phyloP scores from a whole-genome alignment of 2,329 filamentous ascomycete species.

The Epichloe uncinata region DNA sequence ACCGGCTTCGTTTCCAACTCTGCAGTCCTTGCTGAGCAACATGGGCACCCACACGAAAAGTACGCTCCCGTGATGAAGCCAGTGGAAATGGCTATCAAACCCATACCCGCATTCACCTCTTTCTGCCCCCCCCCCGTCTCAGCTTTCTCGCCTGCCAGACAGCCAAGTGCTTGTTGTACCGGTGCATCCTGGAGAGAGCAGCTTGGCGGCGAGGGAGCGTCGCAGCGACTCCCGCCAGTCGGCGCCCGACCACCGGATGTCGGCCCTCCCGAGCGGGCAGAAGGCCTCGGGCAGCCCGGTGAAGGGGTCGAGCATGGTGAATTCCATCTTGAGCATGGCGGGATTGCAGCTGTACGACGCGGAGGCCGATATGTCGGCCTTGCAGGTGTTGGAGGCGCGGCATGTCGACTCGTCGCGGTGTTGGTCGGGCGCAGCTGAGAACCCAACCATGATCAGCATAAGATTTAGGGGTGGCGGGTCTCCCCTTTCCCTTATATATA shows the following conservation, averaged over 20 bases:
- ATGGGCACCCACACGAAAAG: too few relatives aligned
- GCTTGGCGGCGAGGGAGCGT: conserved; percentile 10
- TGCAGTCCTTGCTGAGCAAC: too few relatives aligned
- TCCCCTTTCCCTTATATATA: too few relatives aligned
- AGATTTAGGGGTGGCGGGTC: too few relatives aligned
- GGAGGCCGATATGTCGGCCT: conserved; percentile 11
- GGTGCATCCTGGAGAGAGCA: conserved; percentile 15
- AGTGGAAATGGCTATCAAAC: too few relatives aligned
- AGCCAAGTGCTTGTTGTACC: conserved; percentile 19
- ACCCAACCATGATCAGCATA: background rate
- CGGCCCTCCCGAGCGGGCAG: conserved; percentile 15
- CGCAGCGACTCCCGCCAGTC: conserved; percentile 13
- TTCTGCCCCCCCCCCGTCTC: background rate
- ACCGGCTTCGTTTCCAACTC: too few relatives aligned
- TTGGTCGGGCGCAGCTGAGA: background rate
- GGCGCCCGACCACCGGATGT: conserved; percentile 13
- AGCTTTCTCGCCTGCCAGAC: conserved; percentile 17
- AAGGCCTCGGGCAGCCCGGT: conserved; percentile 9
- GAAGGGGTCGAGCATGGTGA: conserved; percentile 11
- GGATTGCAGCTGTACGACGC: conserved; percentile 16
- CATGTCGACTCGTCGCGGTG: conserved; percentile 8
- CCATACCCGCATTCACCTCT: too few relatives aligned
- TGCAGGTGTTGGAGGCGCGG: conserved; percentile 8
- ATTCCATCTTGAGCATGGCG: conserved; percentile 15
- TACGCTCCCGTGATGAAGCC: too few relatives aligned